Evolutionary conservation across 345 rosid species (phyloP).

Genomic region (Salix purpurea): DNA sequence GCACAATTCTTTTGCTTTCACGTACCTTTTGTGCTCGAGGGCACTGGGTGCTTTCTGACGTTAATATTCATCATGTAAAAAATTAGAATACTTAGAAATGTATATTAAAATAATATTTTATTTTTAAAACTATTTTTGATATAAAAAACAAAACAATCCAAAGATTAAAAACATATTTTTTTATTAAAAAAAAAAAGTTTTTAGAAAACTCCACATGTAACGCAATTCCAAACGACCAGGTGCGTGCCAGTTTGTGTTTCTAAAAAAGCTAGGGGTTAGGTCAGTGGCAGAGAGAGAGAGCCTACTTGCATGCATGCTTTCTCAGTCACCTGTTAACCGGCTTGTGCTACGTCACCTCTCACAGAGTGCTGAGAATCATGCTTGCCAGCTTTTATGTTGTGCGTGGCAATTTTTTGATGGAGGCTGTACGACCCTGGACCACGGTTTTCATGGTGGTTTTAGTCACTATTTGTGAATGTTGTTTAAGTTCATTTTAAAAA

Average conservation of each 20-base stretch:
- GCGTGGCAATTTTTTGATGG: neutral
- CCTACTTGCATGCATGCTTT: neutral
- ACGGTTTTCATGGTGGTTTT: neutral
- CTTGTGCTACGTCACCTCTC: conserved; percentile 14
- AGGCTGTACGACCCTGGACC: neutral
- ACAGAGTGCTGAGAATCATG: neutral
- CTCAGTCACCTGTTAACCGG: conserved; percentile 16
- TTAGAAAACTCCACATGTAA: too few species aligned
- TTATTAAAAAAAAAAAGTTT: too few species aligned
- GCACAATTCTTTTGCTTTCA: neutral
- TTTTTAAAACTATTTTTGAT: too few species aligned
- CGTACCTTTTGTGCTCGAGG: neutral
- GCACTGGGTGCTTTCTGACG: neutral
- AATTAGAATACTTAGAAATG: neutral
- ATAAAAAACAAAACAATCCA: too few species aligned
- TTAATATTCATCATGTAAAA: neutral
- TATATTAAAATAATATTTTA: too few species aligned
- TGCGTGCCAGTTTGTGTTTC: neutral
- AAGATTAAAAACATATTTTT: too few species aligned
- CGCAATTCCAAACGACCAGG: neutral
- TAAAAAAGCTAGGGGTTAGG: neutral
- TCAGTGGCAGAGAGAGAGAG: neutral
- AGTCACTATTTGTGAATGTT: too few species aligned
- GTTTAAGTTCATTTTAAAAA: too few species aligned
- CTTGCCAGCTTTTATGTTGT: conserved; percentile 17